A percentile compares a stretch with the other conserved stretches of the same genome.
Conservation (phyloP, 192 early-diverging fungal genomes). For the Thoreauomyces humboldtii region DNA sequence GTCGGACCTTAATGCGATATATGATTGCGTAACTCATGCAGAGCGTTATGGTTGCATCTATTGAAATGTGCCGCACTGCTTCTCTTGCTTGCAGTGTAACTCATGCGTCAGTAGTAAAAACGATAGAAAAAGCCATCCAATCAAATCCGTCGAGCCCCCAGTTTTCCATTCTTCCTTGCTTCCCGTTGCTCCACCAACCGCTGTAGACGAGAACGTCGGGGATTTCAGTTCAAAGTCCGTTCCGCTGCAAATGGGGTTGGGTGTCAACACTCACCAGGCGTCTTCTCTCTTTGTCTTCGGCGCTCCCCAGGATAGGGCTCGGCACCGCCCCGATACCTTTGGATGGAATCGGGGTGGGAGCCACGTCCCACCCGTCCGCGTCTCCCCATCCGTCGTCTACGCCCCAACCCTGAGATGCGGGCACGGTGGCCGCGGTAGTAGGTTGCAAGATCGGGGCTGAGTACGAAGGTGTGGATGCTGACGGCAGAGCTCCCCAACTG, state of each 20-base stretch:
- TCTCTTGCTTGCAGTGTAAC: no score
- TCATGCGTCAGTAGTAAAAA: no score
- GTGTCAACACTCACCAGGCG: slow-evolving; percentile 1
- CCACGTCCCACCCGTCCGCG: slow-evolving; percentile 8
- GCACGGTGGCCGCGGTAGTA: neutral
- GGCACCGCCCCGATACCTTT: neutral
- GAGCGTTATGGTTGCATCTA: no score
- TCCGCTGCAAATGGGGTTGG: neutral
- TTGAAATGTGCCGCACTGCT: no score
- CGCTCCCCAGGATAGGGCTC: neutral
- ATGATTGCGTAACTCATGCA: no score
- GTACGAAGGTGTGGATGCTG: neutral
- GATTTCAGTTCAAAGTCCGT: neutral
- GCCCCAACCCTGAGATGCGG: neutral
- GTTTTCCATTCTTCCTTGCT: slow-evolving; percentile 6
- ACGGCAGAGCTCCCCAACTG: neutral
- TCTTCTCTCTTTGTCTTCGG: slow-evolving; percentile 5
- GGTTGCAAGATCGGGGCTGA: slow-evolving; percentile 4
- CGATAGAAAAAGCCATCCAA: no score
- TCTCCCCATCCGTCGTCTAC: slow-evolving; percentile 7
- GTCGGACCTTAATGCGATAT: no score
- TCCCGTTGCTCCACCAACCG: slow-evolving; percentile 5
- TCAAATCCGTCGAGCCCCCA: slow-evolving; percentile 9
- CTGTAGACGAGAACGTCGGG: neutral
- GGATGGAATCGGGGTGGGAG: neutral